Base-by-base conservation (phyloP, 352 stramenopile species). In the Thalassiosira livingstoniorum region DNA sequence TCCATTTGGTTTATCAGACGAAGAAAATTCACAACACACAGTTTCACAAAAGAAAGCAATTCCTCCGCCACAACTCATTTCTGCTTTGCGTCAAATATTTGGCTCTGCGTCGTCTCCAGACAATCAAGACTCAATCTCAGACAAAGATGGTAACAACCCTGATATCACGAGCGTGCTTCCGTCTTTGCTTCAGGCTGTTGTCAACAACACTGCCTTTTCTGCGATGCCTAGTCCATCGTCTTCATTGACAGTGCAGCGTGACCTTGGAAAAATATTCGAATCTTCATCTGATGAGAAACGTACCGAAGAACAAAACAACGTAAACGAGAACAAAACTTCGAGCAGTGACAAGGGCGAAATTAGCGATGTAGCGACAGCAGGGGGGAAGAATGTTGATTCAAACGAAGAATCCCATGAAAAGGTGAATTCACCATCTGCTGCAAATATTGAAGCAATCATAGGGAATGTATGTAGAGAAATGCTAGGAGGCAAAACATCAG, bases 21-120 rank as follows among this genome's bases (percentile, higher is more conserved):
- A 35, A 27, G 0, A 47, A 21, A 57, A 43, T 23, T 31, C 43
- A 25, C 51, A 34, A 35, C 68, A 42, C 61, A 37, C 25, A 13
- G 45, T 42, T 64, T 31, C 37, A 11, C 23, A 29, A 47, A 67
- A 53, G 45, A 55, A 35, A 29, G 55, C 70, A 4, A 39, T 82
- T 4, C 87, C 87, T n/a, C 88, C 89, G 7, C 75, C 80, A 29
- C 72, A 74, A 45, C 64, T 93, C 11, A 69, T 93, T 11, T 68
- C 85, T 10, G 83, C 77, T 11, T 66, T 93, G 43, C 63, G 87
- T 80, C 78, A 82, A 55, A 75, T 85, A 32, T 88, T 84, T 78
- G 74, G 73, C 11, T 72, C 75, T 27, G 27, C 68, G 2, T 66
- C 45, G 21, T 80, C 54, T 13, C 34, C 43, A 21, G 76, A 85